Percentiles rank a stretch among this genome's conserved stretches.
Evolutionary conservation across 2,329 filamentous ascomycete genomes (phyloP).

Genomic region (Epichloe elymi): DNA sequence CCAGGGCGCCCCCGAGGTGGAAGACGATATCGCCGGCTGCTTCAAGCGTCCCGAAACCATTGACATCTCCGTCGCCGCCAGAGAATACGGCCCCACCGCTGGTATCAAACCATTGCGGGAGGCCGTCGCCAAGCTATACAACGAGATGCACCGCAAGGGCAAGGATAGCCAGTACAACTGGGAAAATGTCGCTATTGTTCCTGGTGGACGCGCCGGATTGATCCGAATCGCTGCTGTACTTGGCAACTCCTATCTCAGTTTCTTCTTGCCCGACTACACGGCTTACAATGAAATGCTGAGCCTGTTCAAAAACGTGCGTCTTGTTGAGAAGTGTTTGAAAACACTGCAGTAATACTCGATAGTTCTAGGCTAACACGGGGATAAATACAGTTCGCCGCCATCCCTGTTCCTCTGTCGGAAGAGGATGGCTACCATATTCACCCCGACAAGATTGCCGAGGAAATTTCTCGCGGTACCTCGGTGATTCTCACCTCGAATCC

Average conservation of each 20-base stretch:
- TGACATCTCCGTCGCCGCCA: constrained; percentile 61
- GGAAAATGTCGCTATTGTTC: constrained; percentile 96
- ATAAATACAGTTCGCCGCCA: constrained; percentile 56
- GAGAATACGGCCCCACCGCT: constrained; percentile 88
- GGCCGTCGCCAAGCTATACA: constrained; percentile 85
- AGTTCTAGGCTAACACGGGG: neutral
- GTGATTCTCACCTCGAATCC: constrained; percentile 94
- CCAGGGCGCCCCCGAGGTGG: constrained; percentile 91
- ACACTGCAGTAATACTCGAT: neutral
- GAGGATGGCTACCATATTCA: constrained; percentile 89
- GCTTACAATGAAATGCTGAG: constrained; percentile 97
- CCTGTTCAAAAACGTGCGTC: constrained; percentile 70
- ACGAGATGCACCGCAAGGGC: constrained; percentile 77
- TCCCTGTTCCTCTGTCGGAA: constrained; percentile 72
- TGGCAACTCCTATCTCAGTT: constrained; percentile 82
- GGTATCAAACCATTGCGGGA: constrained; percentile 84
- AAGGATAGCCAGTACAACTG: constrained; percentile 86
- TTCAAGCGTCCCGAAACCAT: constrained; percentile 71
- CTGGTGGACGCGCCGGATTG: constrained; percentile 80
- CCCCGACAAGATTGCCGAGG: constrained; percentile 81
- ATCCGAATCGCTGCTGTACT: constrained; percentile 91
- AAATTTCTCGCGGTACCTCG: constrained; percentile 72
- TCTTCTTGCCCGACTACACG: constrained; percentile 92
- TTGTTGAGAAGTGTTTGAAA: neutral
- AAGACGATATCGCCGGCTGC: constrained; percentile 81